Evolutionary conservation across 2,329 filamentous ascomycete species (phyloP), one percentile per base, ranked within the genome.

Genomic region (Polychaeton citri): DNA sequence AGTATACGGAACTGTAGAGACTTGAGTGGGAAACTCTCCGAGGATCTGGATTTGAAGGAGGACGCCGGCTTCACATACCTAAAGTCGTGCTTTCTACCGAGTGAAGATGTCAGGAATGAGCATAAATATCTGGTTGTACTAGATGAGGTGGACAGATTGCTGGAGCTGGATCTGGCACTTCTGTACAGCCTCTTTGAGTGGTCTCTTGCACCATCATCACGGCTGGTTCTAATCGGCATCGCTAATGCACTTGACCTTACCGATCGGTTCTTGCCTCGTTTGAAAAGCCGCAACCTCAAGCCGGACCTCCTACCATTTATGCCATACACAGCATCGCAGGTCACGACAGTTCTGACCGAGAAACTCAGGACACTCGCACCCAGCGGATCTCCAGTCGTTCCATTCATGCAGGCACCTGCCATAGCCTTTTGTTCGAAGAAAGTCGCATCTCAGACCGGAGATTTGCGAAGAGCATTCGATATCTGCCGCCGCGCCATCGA

Each of bases 171-270:
- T 47, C 66, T 90, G 39, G 85, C 92, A 47, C 80, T 90, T 37
- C 67, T 98, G 10, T 95, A 96, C 61, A 81, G 77, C 42, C 68
- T 98, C n/a, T 95, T 98, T 48, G 87, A 95, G 55, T 96, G 88
- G 87, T 92, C 90, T 1, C 66, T 98, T 51, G 75, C 84, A 43
- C 77, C 77, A 43, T 73, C 74, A 2, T 95, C 90, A 0, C 76
- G 74, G 15, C 75, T 98, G 4, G 67, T 90, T 21, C 67, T 98
- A 13, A 74, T 98, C 34, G 90, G 90, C 33, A 94, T 98, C 52
- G 90, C 90, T 48, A 98, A 98, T 52, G 90, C 90, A 3, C 69
- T 98, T 36, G 90, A 98, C 55, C 67, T 98, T 38, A 98, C 90
- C 0, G 90, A 96, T 55, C 82, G 90, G 7, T 94, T 95, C 49